Base-by-base conservation (phyloP, 225 moss, liverwort and hornwort genomes). In the Physcomitrium patens region DNA sequence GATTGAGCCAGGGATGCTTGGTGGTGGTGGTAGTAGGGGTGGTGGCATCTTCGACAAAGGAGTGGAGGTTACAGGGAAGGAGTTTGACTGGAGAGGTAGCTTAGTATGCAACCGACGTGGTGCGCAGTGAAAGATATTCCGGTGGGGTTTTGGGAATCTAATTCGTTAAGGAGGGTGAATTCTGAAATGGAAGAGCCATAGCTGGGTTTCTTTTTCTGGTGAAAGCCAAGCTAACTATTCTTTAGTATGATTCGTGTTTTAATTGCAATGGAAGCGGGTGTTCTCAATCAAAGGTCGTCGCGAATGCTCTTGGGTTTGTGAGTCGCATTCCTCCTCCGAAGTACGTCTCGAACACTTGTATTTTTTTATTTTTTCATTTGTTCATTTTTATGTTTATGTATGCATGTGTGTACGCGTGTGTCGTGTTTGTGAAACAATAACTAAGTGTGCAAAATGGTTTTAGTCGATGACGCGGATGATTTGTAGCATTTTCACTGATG, bases 241-340 rank as follows among this genome's bases (percentile, higher is more conserved):
- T 48, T 9, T 71, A 27, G 60, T 16, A 18, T 49, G 65, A n/a
- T 54, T 18, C 37, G 31, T 54, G 17, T 49, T 48, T 12, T 63
- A 52, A 45, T 27, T 45, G 74, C 80, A 68, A 87, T 87, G 87
- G 87, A 87, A 82, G 87, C 84, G 12, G 84, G 87, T n/a, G 87
- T 87, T 51, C 59, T 84, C 1, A 75, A 87, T 82, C 16, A 28
- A 27, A 18, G 60, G 0, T 56, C 8, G 61, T 60, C 8, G 27
- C 73, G 76, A 48, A 64, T 67, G 64, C 78, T 54, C 15, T 66
- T 65, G 77, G 71, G 68, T 13, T 47, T 23, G 6, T 19, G 23
- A 2, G 12, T 18, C 48, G 10, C 72, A 70, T 80, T 77, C 54
- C 28, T 56, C 56, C 51, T 46, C 63, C 56, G 20, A 58, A 72